Base-by-base conservation (phyloP, 768 basidiomycete species). In the Phaffia tasmanica region DNA sequence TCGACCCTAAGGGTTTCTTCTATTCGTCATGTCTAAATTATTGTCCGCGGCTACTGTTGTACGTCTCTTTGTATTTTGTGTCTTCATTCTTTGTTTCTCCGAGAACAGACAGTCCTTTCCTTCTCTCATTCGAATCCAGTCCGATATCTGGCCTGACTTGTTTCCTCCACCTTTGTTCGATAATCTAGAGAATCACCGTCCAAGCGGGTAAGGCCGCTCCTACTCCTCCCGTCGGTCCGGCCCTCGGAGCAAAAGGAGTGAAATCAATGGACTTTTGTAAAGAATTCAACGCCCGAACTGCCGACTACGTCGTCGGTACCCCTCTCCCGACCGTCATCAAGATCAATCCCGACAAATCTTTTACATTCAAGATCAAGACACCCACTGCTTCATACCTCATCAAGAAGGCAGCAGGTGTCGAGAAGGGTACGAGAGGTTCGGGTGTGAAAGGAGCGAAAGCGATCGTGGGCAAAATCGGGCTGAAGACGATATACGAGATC, bases 231-330 rank as follows among this genome's bases (percentile, higher is more conserved):
- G 87, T 99, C 61, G 94, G 94, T 73, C 94, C 94, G 63, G 94
- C 93, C 42, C 83, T 99, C 62, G 95, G 95, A 79, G 94, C 95
- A 70, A 85, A 90, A 74, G 95, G 95, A 72, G 93, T 99, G 72
- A 97, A 95, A 79, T 91, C 92, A 30, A 98, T 98, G 88, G 95
- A 99, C 79, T 99, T 99, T 75, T 95, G 92, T 81, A 99, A 97
- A 77, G 92, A 98, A 76, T 99, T 98, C 80, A 99, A 99, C 75
- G 93, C 94, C n/a, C 85, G 86, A 70, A 97, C 94, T 23, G 86
- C 89, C 42, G 86, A 89, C 75, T 82, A 94, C 48, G 83, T 85
- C 69, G 84, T 86, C 21, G 89, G 89, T 47, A 83, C 87, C 14
- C 94, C 95, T 8, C 83, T 84, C 49, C 94, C 95, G 14, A 95